A percentile compares a stretch with the other conserved stretches of the same genome.
Conservation (phyloP, 2,329 filamentous ascomycete species). For the Thielaviopsis populi region DNA sequence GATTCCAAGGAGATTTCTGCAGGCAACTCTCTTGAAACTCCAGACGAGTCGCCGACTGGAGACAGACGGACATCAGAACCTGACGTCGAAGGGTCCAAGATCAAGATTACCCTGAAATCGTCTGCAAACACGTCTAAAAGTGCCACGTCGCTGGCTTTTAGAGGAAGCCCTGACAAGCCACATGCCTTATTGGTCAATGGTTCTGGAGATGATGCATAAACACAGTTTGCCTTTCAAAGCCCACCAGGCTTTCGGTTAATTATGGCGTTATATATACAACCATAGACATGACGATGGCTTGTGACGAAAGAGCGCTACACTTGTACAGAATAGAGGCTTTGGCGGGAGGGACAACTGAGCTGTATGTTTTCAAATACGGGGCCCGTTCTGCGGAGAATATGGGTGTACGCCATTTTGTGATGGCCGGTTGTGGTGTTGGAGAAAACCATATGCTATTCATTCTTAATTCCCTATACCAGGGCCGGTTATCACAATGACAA, state of each 20-base stretch:
- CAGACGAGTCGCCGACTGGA: slow-evolving; percentile 13
- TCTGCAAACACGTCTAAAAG: slow-evolving; percentile 21
- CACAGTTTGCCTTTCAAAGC: background rate
- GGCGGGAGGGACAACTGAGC: background rate
- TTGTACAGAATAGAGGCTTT: background rate
- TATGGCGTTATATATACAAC: background rate
- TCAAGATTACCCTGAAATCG: slow-evolving; percentile 16
- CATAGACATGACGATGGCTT: background rate
- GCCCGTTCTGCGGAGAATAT: background rate
- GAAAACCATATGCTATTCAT: background rate
- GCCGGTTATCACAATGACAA: background rate
- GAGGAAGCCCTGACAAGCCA: slow-evolving; percentile 46
- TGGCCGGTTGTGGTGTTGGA: too few relatives aligned
- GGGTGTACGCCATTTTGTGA: background rate
- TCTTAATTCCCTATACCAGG: background rate
- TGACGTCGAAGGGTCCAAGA: slow-evolving; percentile 5
- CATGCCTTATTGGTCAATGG: slow-evolving; percentile 23
- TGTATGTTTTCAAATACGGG: background rate
- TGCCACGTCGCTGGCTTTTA: slow-evolving; percentile 39
- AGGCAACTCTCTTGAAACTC: slow-evolving; percentile 11
- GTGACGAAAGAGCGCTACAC: background rate
- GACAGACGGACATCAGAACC: slow-evolving; percentile 7
- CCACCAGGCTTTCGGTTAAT: background rate
- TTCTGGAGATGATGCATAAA: slow-evolving; percentile 21
- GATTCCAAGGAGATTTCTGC: slow-evolving; percentile 10